These are phyloP conservation scores for Melampsora larici-populina DNA, from an alignment of 1,284 basidiomycete genomes.

Conservation along the genomic window DNA sequence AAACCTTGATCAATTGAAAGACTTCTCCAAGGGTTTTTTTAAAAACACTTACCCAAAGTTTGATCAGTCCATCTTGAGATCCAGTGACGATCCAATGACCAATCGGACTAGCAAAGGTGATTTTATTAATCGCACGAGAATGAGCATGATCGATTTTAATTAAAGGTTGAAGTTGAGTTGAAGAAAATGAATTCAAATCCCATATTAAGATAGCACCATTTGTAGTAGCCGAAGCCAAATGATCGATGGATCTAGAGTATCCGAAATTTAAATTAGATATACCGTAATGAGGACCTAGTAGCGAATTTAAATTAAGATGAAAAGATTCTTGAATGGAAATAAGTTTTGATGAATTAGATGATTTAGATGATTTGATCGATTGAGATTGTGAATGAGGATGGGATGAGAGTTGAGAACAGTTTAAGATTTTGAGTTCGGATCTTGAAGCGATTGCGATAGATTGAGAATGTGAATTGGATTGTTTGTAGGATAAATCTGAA, in stretches of 20 bases:
- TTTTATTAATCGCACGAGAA: conserved; percentile 35
- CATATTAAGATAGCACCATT: conserved; percentile 28
- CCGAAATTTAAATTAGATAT: conserved; percentile 23
- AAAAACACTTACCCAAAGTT: conserved; percentile 33
- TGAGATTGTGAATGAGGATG: conserved; percentile 7
- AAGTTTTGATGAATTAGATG: neutral
- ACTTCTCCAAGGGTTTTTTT: too few species aligned
- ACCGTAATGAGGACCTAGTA: conserved; percentile 32
- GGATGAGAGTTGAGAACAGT: too few species aligned
- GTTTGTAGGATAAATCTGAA: neutral
- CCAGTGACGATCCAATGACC: conserved; percentile 36
- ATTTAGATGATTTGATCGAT: neutral
- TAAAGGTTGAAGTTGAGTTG: conserved; percentile 1
- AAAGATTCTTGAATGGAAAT: conserved; percentile 17
- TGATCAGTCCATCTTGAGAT: conserved; percentile 35
- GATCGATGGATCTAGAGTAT: conserved; percentile 17
- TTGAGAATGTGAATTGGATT: conserved; percentile 13
- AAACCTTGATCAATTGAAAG: too few species aligned
- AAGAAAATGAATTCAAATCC: conserved; percentile 27
- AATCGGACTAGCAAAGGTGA: conserved; percentile 36
- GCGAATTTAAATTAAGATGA: conserved; percentile 26
- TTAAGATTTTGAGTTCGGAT: conserved; percentile 26
- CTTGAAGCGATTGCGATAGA: conserved; percentile 30
- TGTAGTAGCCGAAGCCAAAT: conserved; percentile 20
- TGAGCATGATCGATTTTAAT: conserved; percentile 36